Evolutionary conservation across 176 grass and related monocot species (phyloP).

Genomic region (Panicum miliaceum): DNA sequence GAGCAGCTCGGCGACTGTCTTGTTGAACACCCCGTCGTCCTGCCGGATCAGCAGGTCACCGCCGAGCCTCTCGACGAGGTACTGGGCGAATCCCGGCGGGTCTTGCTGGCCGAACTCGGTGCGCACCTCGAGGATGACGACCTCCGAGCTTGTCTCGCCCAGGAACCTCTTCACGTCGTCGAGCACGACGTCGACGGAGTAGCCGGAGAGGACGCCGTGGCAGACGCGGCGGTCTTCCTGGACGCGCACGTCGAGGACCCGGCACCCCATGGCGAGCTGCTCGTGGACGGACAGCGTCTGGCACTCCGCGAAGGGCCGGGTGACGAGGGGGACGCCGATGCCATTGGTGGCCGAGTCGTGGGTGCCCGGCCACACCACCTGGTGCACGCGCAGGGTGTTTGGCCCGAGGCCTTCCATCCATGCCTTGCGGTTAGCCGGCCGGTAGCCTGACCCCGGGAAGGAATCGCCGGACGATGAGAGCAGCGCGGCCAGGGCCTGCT

Average conservation of each 20-base stretch:
- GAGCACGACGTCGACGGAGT: slow-evolving; percentile 74
- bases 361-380: slow-evolving; percentile 89
- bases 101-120: slow-evolving; percentile 88
- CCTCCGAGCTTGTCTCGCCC: slow-evolving; percentile 58
- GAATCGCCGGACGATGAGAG: slow-evolving; percentile 42
- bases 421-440: slow-evolving; percentile 48
- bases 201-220: slow-evolving; percentile 75
- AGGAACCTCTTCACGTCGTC: slow-evolving; percentile 64
- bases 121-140: slow-evolving; percentile 84
- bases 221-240: slow-evolving; percentile 81
- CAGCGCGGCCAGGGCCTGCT: slow-evolving; percentile 45
- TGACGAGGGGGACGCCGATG: slow-evolving; percentile 68
- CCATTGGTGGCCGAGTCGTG: too few species aligned
- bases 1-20: slow-evolving; percentile 68
- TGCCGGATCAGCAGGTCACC: slow-evolving; percentile 57
- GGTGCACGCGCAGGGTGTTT: slow-evolving; percentile 59
- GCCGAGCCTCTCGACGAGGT: slow-evolving; percentile 68
- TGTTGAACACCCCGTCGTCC: slow-evolving; percentile 70
- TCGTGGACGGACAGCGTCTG: slow-evolving; percentile 73
- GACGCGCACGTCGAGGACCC: slow-evolving; percentile 82
- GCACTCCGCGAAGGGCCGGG: slow-evolving; percentile 89
- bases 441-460: slow-evolving; percentile 71
- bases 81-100: slow-evolving; percentile 84
- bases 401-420: slow-evolving; percentile 67
- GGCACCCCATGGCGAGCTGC: slow-evolving; percentile 71